Conservation (phyloP, 169 alveolate genomes). For the Plasmodium gonderi region DNA sequence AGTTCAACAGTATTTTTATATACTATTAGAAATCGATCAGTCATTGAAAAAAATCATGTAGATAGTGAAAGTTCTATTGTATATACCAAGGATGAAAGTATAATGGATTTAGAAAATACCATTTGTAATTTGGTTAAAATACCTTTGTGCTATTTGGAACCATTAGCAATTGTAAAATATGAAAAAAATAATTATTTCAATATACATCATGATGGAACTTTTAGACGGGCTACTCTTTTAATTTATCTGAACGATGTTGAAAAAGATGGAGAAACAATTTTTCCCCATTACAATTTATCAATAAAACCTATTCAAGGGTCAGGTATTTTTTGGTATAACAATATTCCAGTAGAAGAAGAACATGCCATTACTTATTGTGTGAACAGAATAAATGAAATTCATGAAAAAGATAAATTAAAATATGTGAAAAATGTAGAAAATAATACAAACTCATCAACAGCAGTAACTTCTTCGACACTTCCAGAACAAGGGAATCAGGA, state of each 20-base stretch:
- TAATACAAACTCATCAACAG: not conserved
- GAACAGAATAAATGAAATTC: slow-evolving; percentile 76
- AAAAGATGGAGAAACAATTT: slow-evolving; percentile 85
- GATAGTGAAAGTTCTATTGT: slow-evolving; percentile 36
- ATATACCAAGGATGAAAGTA: slow-evolving; percentile 70
- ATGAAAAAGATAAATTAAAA: slow-evolving; percentile 67
- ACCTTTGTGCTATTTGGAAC: slow-evolving; percentile 78
- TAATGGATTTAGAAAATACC: slow-evolving; percentile 67
- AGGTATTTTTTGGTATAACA: slow-evolving; percentile 82
- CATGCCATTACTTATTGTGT: slow-evolving; percentile 80
- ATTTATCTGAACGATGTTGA: slow-evolving; percentile 83
- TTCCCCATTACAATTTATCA: slow-evolving; percentile 79
- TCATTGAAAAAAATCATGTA: slow-evolving; percentile 23
- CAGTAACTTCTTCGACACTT: not conserved
- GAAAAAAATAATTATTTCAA: slow-evolving; percentile 83
- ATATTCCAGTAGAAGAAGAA: slow-evolving; percentile 75
- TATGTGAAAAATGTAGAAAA: not conserved
- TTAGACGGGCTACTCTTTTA: slow-evolving; percentile 81
- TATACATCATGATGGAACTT: slow-evolving; percentile 85
- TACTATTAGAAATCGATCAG: slow-evolving; percentile 34
- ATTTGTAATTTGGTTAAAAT: slow-evolving; percentile 60
- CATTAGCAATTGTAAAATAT: slow-evolving; percentile 85
- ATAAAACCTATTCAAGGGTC: slow-evolving; percentile 82
- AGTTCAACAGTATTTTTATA: slow-evolving; percentile 71
- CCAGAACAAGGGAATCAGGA: not conserved